phyloP scores from a whole-genome alignment of 164 flowering plant genomes.

The Umbellularia californica region DNA sequence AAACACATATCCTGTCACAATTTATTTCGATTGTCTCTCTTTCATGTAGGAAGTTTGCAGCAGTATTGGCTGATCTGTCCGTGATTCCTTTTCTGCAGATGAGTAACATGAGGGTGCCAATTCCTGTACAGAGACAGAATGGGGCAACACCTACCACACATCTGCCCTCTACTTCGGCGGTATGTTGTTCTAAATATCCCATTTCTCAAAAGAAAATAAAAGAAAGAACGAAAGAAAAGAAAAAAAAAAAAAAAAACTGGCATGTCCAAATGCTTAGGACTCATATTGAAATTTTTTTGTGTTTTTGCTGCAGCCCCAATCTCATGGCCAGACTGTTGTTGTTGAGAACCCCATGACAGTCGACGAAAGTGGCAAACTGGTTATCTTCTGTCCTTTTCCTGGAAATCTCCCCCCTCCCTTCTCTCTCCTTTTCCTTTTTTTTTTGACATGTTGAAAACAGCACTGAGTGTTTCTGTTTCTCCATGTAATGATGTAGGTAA shows the following conservation, averaged over 20 bases:
- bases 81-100: constrained; percentile 31
- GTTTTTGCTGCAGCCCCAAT: constrained; percentile 29
- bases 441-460: not conserved
- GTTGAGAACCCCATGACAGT: constrained; percentile 96
- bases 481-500: constrained; percentile 48
- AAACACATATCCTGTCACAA: constrained; percentile 20
- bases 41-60: not conserved
- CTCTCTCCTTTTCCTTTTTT: too few relatives aligned
- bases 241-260: not conserved
- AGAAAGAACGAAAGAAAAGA: not conserved
- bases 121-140: constrained; percentile 54
- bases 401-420: not conserved
- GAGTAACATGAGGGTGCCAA: constrained; percentile 51
- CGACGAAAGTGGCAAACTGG: constrained; percentile 92
- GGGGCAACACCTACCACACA: constrained; percentile 36
- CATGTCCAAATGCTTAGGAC: not conserved
- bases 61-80: not conserved
- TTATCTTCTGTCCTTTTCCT: constrained; percentile 15
- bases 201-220: not conserved
- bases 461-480: not conserved
- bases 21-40: constrained; percentile 6
- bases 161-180: constrained; percentile 58
- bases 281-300: not conserved
- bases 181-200: constrained; percentile 23
- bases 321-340: constrained; percentile 79